Percentiles rank a stretch among this genome's conserved stretches.
Conservation (phyloP, 495 filamentous ascomycete species). For the Penicillium paradoxum region DNA sequence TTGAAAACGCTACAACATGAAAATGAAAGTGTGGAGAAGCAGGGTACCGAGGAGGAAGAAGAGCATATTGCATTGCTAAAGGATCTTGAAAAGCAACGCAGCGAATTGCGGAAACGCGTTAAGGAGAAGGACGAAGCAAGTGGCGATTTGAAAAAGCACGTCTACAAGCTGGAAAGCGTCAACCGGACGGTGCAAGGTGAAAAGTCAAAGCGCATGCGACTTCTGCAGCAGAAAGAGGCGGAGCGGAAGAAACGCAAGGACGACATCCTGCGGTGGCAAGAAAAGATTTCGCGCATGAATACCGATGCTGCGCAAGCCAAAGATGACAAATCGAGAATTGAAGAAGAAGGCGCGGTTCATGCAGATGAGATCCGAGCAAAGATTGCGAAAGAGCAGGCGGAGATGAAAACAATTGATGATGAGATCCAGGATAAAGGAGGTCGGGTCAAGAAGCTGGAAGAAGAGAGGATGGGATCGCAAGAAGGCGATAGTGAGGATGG, state of each 20-base stretch:
- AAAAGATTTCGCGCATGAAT: constrained; percentile 47
- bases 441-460: constrained; percentile 59
- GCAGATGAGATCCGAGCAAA: constrained; percentile 48
- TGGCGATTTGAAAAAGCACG: constrained; percentile 74
- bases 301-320: constrained; percentile 44
- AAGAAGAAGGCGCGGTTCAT: constrained; percentile 40
- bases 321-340: constrained; percentile 42
- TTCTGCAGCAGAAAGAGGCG: constrained; percentile 57
- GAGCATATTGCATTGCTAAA: constrained; percentile 62
- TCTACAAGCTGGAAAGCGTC: constrained; percentile 70
- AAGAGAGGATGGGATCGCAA: constrained; percentile 46
- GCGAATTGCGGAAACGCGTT: constrained; percentile 65
- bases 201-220: constrained; percentile 68
- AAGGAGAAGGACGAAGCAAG: constrained; percentile 84
- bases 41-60: constrained; percentile 59
- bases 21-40: constrained; percentile 67
- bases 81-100: constrained; percentile 59
- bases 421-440: constrained; percentile 57
- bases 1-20: constrained; percentile 69
- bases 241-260: constrained; percentile 58
- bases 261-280: constrained; percentile 55
- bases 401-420: constrained; percentile 56
- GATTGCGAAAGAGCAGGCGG: constrained; percentile 47
- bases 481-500: constrained; percentile 47
- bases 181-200: constrained; percentile 80